A percentile compares a stretch with the other conserved stretches of the same genome.
phyloP scores from a whole-genome alignment of 1,139 yeast species.

The Geotrichum carabidarum region DNA sequence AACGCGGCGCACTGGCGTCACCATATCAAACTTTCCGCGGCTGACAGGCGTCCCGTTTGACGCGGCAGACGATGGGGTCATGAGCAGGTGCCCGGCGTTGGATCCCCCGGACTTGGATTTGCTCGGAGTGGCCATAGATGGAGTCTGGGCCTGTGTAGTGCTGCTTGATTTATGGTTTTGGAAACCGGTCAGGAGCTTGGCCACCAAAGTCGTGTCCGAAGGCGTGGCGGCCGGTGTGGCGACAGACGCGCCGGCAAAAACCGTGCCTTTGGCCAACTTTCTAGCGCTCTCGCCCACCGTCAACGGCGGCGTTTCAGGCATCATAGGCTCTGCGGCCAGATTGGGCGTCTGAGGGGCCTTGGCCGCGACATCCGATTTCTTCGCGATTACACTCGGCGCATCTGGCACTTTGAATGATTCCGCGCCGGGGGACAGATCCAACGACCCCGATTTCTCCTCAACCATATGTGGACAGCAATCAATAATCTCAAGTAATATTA shows the following conservation, averaged over 20 bases:
- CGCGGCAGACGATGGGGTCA: conserved; percentile 8
- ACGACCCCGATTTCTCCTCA: background rate
- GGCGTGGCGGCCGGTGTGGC: conserved; percentile 2
- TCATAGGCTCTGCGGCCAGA: background rate
- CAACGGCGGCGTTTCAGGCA: conserved; percentile 6
- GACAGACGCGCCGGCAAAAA: background rate
- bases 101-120: background rate
- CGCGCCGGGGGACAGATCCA: background rate
- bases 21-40: background rate
- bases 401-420: background rate
- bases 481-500: too few relatives aligned
- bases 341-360: conserved; percentile 12
- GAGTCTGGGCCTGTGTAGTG: background rate
- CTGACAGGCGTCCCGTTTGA: background rate
- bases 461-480: background rate
- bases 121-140: background rate
- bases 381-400: background rate
- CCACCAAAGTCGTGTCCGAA: background rate
- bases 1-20: conserved; percentile 3
- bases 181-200: conserved; percentile 3
- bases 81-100: background rate
- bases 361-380: background rate
- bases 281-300: background rate
- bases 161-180: background rate
- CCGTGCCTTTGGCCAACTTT: background rate